A percentile compares a stretch with the other conserved stretches of the same genome.
Evolutionary conservation across 106 monocot species (phyloP).

Genomic region (Phalaenopsis equestris): DNA sequence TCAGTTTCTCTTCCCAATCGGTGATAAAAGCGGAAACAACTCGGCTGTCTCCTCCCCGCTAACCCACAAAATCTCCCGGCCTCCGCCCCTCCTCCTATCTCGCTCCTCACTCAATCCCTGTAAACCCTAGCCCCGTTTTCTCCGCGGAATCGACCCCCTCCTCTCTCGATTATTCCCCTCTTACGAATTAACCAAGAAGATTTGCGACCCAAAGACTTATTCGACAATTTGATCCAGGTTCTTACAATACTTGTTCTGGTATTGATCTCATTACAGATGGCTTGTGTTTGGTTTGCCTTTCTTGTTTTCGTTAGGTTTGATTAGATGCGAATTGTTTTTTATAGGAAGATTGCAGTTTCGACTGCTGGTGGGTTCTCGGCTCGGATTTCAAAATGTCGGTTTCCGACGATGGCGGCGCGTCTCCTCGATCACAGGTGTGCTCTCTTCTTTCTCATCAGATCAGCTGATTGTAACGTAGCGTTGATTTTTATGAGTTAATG

Average conservation of each 20-base stretch:
- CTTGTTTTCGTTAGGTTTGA: not conserved
- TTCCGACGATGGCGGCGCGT: slow-evolving; percentile 1
- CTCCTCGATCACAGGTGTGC: slow-evolving; percentile 10
- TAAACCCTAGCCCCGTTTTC: slow-evolving; percentile 4
- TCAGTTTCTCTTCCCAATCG: too few relatives aligned
- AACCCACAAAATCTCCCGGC: not conserved
- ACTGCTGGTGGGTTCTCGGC: not conserved
- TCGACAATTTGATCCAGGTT: slow-evolving; percentile 5
- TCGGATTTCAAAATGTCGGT: slow-evolving; percentile 3
- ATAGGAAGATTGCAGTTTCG: not conserved
- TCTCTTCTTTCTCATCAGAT: not conserved
- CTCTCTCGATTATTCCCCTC: not conserved
- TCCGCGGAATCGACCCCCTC: not conserved
- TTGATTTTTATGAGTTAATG: not conserved
- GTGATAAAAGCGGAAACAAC: too few relatives aligned
- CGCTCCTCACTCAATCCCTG: not conserved
- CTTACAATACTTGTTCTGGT: not conserved
- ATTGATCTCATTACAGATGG: not conserved
- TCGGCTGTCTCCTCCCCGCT: not conserved
- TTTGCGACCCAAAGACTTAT: not conserved
- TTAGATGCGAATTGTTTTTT: not conserved
- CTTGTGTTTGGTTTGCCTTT: not conserved
- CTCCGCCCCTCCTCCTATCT: not conserved
- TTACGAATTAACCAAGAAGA: not conserved
- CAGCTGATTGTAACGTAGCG: not conserved